These are phyloP conservation scores for Amborella trichopoda DNA, from an alignment of 164 flowering plant species.

Conservation along the genomic window DNA sequence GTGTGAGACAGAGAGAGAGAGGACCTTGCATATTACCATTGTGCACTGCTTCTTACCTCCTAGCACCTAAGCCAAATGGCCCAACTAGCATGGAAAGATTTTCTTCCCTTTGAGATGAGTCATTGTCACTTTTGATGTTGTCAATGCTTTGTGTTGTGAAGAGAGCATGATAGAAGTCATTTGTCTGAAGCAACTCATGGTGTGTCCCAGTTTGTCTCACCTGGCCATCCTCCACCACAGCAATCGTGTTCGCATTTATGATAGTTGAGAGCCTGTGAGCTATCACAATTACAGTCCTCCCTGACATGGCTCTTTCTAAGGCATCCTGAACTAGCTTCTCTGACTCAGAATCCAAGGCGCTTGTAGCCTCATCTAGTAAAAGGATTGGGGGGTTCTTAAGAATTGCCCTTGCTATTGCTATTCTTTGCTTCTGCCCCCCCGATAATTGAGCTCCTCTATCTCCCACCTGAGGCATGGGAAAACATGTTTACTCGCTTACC, in stretches of 20 bases:
- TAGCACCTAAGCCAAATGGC: no score
- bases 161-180: no score
- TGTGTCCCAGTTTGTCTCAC: neutral
- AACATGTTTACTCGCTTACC: neutral
- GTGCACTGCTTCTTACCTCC: no score
- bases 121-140: no score
- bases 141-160: no score
- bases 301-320: neutral
- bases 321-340: slow-evolving; percentile 1
- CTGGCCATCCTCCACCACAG: neutral
- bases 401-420: slow-evolving; percentile 2
- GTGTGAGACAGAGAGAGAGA: no score
- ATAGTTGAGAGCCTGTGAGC: slow-evolving; percentile 1
- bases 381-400: neutral
- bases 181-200: neutral
- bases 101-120: no score
- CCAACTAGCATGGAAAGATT: no score
- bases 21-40: no score
- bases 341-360: slow-evolving; percentile 1
- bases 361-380: neutral
- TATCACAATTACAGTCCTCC: neutral
- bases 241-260: neutral
- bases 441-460: slow-evolving; percentile 1
- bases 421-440: slow-evolving; percentile 1
- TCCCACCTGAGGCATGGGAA: slow-evolving; percentile 1